These are phyloP conservation scores for Schizosaccharomyces osmophilus DNA, from an alignment of 805 yeast genomes.

Conservation along the genomic window DNA sequence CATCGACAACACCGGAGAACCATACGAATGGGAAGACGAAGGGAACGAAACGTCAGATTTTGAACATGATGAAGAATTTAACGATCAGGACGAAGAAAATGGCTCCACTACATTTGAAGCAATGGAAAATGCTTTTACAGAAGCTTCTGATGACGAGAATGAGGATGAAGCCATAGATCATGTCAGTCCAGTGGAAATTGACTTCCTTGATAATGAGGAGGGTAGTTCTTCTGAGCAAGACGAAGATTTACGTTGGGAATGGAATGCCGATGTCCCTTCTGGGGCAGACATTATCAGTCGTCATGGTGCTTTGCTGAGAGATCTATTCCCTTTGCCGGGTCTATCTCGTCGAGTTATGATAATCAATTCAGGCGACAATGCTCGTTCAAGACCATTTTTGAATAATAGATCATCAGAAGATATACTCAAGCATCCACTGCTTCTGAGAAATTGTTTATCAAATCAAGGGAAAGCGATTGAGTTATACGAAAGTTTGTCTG, in stretches of 20 bases:
- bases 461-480: background rate
- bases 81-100: slow-evolving; percentile 5
- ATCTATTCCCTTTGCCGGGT: background rate
- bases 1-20: slow-evolving; percentile 10
- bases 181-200: background rate
- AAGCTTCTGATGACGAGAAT: slow-evolving; percentile 11
- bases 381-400: background rate
- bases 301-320: background rate
- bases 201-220: background rate
- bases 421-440: background rate
- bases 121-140: background rate
- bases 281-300: background rate
- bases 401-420: background rate
- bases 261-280: background rate
- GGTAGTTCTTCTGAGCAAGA: background rate
- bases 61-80: slow-evolving; percentile 7
- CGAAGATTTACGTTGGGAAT: background rate
- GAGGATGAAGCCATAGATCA: slow-evolving; percentile 15
- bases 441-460: background rate
- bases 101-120: background rate
- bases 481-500: background rate
- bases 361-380: background rate
- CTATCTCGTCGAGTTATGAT: background rate
- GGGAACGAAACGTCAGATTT: slow-evolving; percentile 5
- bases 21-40: slow-evolving; percentile 11